Conservation (phyloP, 1,284 basidiomycete genomes). For the Sporisorium scitamineum region DNA sequence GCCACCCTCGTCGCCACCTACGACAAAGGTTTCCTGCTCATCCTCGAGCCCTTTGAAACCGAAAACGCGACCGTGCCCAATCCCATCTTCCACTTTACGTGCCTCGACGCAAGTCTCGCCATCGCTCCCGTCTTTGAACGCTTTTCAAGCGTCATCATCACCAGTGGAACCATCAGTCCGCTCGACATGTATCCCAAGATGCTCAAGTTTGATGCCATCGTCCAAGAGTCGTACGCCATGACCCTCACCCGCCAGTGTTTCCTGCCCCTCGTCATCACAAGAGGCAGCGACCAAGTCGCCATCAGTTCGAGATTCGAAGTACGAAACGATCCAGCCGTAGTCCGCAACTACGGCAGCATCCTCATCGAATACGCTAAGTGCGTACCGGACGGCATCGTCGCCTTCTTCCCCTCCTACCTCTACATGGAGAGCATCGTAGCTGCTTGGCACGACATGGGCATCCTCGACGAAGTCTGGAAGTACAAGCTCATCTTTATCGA, state of each 20-base stretch:
- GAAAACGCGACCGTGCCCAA: slow-evolving; percentile 99
- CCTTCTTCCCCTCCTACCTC: slow-evolving; percentile 98
- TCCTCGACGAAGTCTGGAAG: slow-evolving; percentile 99
- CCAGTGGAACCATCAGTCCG: slow-evolving; percentile 97
- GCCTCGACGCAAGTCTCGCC: slow-evolving; percentile 95
- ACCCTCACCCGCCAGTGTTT: slow-evolving; percentile 96
- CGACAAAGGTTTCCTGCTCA: slow-evolving; percentile 97
- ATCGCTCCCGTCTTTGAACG: slow-evolving; percentile 98
- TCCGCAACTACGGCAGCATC: slow-evolving; percentile 98
- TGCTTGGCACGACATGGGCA: slow-evolving; percentile 99
- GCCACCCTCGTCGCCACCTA: slow-evolving; percentile 98
- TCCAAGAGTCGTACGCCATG: slow-evolving; percentile 98
- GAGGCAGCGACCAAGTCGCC: slow-evolving; percentile 97
- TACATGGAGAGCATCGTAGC: slow-evolving; percentile 99
- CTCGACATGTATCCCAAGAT: slow-evolving; percentile 99
- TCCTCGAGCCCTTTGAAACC: slow-evolving; percentile 98
- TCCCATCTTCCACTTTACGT: slow-evolving; percentile 97
- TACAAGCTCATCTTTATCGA: slow-evolving; percentile 99
- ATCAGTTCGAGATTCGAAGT: slow-evolving; percentile 99
- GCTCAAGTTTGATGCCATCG: slow-evolving; percentile 96
- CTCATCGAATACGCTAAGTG: slow-evolving; percentile 97
- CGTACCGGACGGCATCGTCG: slow-evolving; percentile 98
- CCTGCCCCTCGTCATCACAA: slow-evolving; percentile 96
- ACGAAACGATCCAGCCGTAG: slow-evolving; percentile 97
- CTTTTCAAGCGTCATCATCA: slow-evolving; percentile 98